Conservation (phyloP, 108 stramenopile genomes). For the Stephanodiscus minutulus region DNA sequence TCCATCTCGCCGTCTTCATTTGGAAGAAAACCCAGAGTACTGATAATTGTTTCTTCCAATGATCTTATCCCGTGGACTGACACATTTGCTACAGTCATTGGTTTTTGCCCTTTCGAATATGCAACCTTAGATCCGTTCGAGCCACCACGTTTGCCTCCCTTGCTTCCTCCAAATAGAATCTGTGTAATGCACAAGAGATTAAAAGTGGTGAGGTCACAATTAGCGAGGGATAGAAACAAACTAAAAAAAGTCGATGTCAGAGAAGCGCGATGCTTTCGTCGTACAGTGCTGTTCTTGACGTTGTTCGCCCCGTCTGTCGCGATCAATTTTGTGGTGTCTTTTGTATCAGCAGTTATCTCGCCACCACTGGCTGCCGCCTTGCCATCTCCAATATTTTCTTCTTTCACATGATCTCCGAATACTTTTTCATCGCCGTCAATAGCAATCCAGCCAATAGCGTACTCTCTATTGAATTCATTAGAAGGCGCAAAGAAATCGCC, state of each 20-base stretch:
- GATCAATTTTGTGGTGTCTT: neutral
- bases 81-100: neutral
- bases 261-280: too few relatives aligned
- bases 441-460: constrained; percentile 74
- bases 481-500: constrained; percentile 43
- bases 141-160: neutral
- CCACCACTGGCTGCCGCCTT: neutral
- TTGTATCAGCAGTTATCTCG: neutral
- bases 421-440: constrained; percentile 69
- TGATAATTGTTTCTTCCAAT: constrained; percentile 40
- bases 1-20: constrained; percentile 39
- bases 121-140: neutral
- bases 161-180: neutral
- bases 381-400: constrained; percentile 3
- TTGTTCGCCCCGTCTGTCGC: too few relatives aligned
- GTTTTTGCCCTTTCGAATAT: neutral
- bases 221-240: too few relatives aligned
- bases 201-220: too few relatives aligned
- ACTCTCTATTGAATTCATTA: constrained; percentile 63
- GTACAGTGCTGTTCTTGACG: too few relatives aligned
- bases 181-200: too few relatives aligned
- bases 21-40: constrained; percentile 29
- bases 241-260: too few relatives aligned
- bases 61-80: constrained; percentile 25
- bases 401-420: constrained; percentile 26